Percentiles rank a stretch among this genome's conserved stretches.
Evolutionary conservation across 2,329 filamentous ascomycete species (phyloP).

Genomic region (Ceratocystis diversiconidia): DNA sequence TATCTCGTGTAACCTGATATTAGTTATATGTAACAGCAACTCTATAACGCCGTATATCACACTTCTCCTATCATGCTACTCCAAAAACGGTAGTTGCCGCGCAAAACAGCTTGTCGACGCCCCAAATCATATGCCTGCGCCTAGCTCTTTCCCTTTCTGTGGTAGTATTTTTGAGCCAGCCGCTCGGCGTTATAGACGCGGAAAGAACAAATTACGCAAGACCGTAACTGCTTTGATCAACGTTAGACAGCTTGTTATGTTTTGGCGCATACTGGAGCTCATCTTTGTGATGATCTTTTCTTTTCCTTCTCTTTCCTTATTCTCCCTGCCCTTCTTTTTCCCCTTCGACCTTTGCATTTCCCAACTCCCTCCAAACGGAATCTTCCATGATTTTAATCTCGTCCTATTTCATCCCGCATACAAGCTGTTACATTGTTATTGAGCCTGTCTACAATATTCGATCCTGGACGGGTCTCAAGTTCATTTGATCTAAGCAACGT

Average conservation of each 20-base stretch:
- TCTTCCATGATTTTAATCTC: no score
- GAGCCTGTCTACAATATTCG: no score
- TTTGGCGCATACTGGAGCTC: background rate
- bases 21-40: background rate
- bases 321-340: background rate
- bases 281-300: background rate
- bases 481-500: no score
- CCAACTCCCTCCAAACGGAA: no score
- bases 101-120: no score
- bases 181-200: background rate
- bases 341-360: background rate
- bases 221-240: background rate
- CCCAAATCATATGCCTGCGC: background rate
- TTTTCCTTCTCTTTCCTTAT: background rate
- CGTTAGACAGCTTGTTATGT: background rate
- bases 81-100: background rate
- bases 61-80: background rate
- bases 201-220: background rate
- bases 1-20: background rate
- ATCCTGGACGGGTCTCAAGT: no score
- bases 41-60: background rate
- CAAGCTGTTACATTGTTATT: no score
- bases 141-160: background rate
- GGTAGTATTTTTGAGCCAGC: background rate
- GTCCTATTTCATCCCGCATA: no score